Evolutionary conservation across 2,329 filamentous ascomycete genomes (phyloP).

Genomic region (Immersiporthe knoxdaviesiana): DNA sequence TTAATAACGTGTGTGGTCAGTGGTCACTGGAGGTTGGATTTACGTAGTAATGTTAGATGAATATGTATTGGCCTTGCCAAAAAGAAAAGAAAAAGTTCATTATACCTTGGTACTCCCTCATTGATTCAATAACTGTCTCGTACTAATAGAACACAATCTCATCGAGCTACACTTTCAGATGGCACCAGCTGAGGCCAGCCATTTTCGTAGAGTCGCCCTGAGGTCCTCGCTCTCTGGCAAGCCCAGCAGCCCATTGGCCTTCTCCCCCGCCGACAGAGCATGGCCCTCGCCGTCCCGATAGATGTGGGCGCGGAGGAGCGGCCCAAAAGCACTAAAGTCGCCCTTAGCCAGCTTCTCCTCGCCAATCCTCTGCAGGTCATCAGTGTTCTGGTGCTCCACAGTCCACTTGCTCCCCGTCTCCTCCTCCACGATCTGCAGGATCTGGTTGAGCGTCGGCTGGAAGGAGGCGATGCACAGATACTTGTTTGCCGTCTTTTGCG

Average conservation of each 20-base stretch:
- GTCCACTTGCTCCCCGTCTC: constrained; percentile 55
- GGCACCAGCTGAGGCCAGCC: constrained; percentile 17
- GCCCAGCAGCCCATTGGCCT: constrained; percentile 36
- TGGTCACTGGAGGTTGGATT: background rate
- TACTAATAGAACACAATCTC: no score
- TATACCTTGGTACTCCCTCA: no score
- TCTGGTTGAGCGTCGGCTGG: constrained; percentile 59
- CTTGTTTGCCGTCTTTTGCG: constrained; percentile 58
- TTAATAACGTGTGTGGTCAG: background rate
- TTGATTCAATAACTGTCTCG: no score
- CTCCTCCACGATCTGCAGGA: constrained; percentile 57
- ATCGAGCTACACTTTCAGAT: background rate
- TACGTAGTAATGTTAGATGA: background rate
- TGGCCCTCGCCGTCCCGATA: constrained; percentile 40
- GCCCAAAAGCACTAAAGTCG: constrained; percentile 41
- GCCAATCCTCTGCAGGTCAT: constrained; percentile 43
- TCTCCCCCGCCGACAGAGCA: constrained; percentile 32
- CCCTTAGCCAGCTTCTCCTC: constrained; percentile 46
- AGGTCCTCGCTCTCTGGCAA: constrained; percentile 31
- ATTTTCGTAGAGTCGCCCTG: constrained; percentile 25
- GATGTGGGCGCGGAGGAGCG: constrained; percentile 40
- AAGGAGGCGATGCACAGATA: constrained; percentile 62
- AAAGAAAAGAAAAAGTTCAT: no score
- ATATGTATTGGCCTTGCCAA: background rate
- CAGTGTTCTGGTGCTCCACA: constrained; percentile 43